Evolutionary conservation across 805 yeast genomes (phyloP), one percentile per base, ranked within the genome.

Genomic region (Wickerhamiella brachini): DNA sequence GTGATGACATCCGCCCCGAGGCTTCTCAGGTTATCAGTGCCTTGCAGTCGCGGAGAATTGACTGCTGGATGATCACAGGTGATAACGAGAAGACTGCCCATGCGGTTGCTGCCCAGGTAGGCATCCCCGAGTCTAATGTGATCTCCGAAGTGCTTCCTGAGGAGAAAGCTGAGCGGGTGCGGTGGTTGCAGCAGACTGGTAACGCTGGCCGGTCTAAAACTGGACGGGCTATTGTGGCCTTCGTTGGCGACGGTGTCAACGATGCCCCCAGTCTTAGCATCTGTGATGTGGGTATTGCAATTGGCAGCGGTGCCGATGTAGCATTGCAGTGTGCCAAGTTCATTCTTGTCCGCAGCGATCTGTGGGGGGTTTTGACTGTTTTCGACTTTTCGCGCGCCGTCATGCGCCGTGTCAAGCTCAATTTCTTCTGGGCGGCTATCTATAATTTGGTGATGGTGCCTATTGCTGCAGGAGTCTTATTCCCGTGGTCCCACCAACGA

Each of bases 371-470:
- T 44, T 69, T 81, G 38, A 75, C 79, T 0, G 66, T 84, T 39
- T 62, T 84, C 29, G 84, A 82, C 52, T 76, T 90, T 12, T 80
- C 95, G 0, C 69, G 72, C 45, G 74, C 73, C 34, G 87, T 95
- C 0, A 83, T 89, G 63, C 65, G 66, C 37, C 76, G 87, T 55
- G 85, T 90, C 56, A 84, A 83, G 62, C 62, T 81, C 66, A 93
- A 93, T 65, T 85, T 90, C 58, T 64, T 84, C 51, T 85, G 96
- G 83, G 96, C 97, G 1, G 76, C 82, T 8, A 69, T 87, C 44
- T 90, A 90, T 68, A 90, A 90, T 60, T 43, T 84, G 17, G 69
- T 85, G 26, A 90, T 93, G 82, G 73, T 90, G 37, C 98, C 97
- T 2, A 75, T 90, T 57, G 96, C 97, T 0, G 90, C 94, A 81